These are phyloP conservation scores for Letharia columbiana DNA, from an alignment of 495 filamentous ascomycete species.

Conservation along the genomic window DNA sequence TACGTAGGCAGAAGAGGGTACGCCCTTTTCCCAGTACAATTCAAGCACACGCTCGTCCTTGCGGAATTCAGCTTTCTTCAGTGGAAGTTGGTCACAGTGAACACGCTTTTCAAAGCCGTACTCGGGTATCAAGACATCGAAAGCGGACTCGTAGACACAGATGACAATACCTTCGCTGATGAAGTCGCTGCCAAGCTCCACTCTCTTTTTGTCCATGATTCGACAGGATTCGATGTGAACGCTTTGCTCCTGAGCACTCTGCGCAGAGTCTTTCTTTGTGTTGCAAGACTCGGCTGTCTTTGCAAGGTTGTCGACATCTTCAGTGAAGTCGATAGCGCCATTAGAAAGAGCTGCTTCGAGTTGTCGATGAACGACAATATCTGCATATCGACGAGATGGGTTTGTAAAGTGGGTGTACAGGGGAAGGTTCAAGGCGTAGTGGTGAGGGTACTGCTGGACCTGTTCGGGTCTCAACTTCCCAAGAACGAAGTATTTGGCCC, in stretches of 20 bases:
- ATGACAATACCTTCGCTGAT: constrained; percentile 96
- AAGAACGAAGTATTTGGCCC: constrained; percentile 87
- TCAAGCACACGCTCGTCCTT: constrained; percentile 90
- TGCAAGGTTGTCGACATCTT: constrained; percentile 76
- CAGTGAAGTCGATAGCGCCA: constrained; percentile 72
- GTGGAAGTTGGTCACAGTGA: constrained; percentile 92
- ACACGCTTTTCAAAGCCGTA: constrained; percentile 99
- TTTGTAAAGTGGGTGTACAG: constrained; percentile 97
- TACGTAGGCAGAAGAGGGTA: constrained; percentile 90
- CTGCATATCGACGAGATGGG: constrained; percentile 88
- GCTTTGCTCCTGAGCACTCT: constrained; percentile 95
- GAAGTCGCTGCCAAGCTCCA: constrained; percentile 78
- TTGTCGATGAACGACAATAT: constrained; percentile 92
- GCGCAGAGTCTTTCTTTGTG: constrained; percentile 97
- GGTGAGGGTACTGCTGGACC: constrained; percentile 78
- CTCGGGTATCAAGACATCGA: constrained; percentile 96
- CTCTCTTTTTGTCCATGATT: constrained; percentile 79
- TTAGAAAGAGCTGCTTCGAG: constrained; percentile 80
- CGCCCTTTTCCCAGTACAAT: constrained; percentile 98
- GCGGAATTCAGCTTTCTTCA: constrained; percentile 97
- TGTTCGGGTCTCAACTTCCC: constrained; percentile 63
- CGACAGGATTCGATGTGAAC: constrained; percentile 97
- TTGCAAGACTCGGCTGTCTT: constrained; percentile 97
- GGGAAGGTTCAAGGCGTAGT: constrained; percentile 88
- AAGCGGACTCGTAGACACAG: constrained; percentile 97